Conservation (phyloP, 305 asterid species). For the Fraxinus velutina region DNA sequence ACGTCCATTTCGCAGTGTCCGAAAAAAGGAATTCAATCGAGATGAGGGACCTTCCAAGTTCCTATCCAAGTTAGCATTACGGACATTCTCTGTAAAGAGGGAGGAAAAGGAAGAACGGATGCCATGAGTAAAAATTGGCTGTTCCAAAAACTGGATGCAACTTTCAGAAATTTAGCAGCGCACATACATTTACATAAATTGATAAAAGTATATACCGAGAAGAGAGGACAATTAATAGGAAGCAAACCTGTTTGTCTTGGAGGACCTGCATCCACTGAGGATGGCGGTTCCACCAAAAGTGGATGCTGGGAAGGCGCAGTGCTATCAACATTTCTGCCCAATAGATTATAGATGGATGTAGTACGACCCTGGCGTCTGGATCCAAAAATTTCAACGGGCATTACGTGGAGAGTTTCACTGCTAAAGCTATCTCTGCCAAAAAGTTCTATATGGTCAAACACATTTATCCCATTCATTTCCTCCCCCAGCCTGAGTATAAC, state of each 20-base stretch:
- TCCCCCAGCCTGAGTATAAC: constrained; percentile 84
- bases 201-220: neutral
- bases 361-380: constrained; percentile 94
- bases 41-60: constrained; percentile 60
- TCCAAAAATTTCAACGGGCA: constrained; percentile 98
- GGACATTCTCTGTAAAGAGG: constrained; percentile 53
- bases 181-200: neutral
- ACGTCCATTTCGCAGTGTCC: constrained; percentile 81
- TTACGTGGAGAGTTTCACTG: constrained; percentile 80
- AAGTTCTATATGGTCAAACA: constrained; percentile 93
- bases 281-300: constrained; percentile 78
- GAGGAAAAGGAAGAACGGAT: constrained; percentile 17
- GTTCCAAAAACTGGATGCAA: neutral
- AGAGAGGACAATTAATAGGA: neutral
- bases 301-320: constrained; percentile 74
- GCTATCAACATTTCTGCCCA: constrained; percentile 74
- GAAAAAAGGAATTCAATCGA: constrained; percentile 73
- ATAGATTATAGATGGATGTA: constrained; percentile 84
- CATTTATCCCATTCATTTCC: constrained; percentile 92
- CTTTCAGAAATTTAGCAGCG: neutral
- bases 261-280: constrained; percentile 51
- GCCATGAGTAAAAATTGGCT: constrained; percentile 10
- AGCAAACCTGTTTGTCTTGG: constrained; percentile 54
- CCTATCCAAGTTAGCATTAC: constrained; percentile 52
- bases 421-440: constrained; percentile 83